Conservation (phyloP, 495 filamentous ascomycete genomes). For the Aspergillus funiculosus region DNA sequence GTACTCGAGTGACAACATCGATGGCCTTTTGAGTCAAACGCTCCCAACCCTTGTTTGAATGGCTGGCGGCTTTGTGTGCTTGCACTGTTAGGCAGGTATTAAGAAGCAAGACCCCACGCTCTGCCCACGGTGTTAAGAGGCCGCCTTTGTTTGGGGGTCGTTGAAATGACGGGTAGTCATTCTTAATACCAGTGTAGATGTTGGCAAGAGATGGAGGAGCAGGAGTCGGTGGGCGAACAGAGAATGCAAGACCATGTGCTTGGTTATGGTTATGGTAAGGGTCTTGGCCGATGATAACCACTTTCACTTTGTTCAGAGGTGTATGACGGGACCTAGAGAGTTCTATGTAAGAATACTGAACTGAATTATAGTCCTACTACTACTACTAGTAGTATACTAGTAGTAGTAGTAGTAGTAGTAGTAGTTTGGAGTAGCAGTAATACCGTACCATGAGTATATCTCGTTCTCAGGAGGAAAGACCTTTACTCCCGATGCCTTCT, state of each 20-base stretch:
- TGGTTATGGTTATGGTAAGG: conserved; percentile 95
- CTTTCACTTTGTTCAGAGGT: conserved; percentile 77
- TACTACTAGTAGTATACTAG: too few species aligned
- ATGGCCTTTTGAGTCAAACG: conserved; percentile 84
- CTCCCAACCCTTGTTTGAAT: conserved; percentile 85
- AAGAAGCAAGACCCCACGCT: conserved; percentile 82
- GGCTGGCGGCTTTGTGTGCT: conserved; percentile 77
- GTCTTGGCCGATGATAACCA: conserved; percentile 90
- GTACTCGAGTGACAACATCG: conserved; percentile 69
- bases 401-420: too few species aligned
- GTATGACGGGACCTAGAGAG: conserved; percentile 75
- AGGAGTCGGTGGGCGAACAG: conserved; percentile 78
- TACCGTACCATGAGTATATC: conserved; percentile 83
- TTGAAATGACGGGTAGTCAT: conserved; percentile 78
- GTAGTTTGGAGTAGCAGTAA: not conserved
- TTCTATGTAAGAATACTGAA: not conserved
- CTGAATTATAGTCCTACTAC: too few species aligned
- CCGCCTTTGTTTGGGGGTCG: conserved; percentile 71
- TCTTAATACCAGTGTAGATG: conserved; percentile 80
- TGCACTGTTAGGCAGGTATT: conserved; percentile 92
- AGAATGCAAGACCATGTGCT: conserved; percentile 93
- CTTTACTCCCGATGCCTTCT: conserved; percentile 64
- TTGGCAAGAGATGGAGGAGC: conserved; percentile 85
- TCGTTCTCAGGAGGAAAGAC: conserved; percentile 82
- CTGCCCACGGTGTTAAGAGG: conserved; percentile 85